Evolutionary conservation across 805 yeast genomes (phyloP), one percentile per base, ranked within the genome.

Genomic region (Lachancea cidri): DNA sequence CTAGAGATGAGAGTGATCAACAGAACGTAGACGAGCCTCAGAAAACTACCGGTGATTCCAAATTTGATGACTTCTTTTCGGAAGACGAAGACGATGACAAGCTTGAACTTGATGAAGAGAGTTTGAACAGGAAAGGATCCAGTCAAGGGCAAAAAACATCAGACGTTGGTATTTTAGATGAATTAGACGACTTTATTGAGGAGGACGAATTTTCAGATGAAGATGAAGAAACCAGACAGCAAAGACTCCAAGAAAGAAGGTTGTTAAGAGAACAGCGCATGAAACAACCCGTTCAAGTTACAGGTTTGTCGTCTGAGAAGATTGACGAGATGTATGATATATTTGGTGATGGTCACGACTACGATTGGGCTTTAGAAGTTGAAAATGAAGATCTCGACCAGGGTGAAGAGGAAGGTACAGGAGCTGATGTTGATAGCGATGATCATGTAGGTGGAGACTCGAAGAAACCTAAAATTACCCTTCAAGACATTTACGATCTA

Each of bases 291-390:
- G 69, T 79, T 4, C 77, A 77, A 50, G 67, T 78, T 31, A 71
- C 82, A 1, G 76, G 73, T 33, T 67, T 84, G 33, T 96, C 93
- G 53, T 82, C 93, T 41, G 98, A 93, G 54, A 86, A 86, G 60
- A 76, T 91, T 49, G 93, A 87, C 56, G 97, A 91, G 63, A 76
- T 93, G 58, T 88, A 81, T 56, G 98, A 93, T 60, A 86, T 93
- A 11, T 93, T 93, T 60, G 98, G 98, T 50, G 94, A 88, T 62
- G 98, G 98, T 38, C 88, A 81, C 49, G 97, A 91, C 57, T 93
- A 93, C 64, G 96, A 86, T 43, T 93, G 98, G 98, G 98, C 98
- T 9, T 70, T 93, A 41, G 96, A 87, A 56, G 93, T 86, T 20
- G 96, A 89, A 65, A 79, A 76, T 46, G 82, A 76, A 50, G 81